Conservation (phyloP, 192 early-diverging fungal genomes). For the Backusella westeae region DNA sequence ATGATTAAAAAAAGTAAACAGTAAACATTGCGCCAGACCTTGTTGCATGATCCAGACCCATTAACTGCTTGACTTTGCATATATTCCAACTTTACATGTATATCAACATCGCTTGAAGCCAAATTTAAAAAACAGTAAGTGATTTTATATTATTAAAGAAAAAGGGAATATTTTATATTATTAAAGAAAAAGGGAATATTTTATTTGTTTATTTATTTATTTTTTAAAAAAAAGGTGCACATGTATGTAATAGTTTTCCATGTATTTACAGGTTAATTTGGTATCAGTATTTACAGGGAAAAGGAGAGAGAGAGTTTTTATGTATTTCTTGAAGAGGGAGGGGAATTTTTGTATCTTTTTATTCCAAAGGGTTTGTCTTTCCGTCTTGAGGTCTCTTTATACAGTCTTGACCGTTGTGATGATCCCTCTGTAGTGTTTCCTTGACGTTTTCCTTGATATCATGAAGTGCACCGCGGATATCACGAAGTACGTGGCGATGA, state of each 20-base stretch:
- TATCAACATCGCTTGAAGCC: too few species aligned
- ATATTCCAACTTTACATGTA: too few species aligned
- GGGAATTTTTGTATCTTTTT: neutral
- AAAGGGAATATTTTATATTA: too few species aligned
- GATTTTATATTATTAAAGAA: neutral
- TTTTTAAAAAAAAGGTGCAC: neutral
- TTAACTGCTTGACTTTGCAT: too few species aligned
- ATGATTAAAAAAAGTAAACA: too few species aligned
- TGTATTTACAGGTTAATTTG: neutral
- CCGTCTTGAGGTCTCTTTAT: neutral
- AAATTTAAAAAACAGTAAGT: neutral
- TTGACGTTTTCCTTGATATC: conserved; percentile 1
- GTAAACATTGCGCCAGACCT: too few species aligned
- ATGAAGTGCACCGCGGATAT: neutral
- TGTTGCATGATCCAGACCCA: too few species aligned
- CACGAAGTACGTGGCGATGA: neutral
- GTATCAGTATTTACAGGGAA: neutral
- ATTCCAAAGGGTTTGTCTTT: neutral
- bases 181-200: too few species aligned
- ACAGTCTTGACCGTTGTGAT: neutral
- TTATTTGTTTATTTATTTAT: too few species aligned
- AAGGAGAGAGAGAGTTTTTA: neutral
- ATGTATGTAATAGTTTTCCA: neutral
- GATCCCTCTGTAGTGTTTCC: neutral
- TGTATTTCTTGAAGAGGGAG: neutral